A percentile compares a stretch with the other conserved stretches of the same genome.
These are phyloP conservation scores for Seminavis robusta DNA, from an alignment of 108 stramenopile genomes.

Conservation along the genomic window DNA sequence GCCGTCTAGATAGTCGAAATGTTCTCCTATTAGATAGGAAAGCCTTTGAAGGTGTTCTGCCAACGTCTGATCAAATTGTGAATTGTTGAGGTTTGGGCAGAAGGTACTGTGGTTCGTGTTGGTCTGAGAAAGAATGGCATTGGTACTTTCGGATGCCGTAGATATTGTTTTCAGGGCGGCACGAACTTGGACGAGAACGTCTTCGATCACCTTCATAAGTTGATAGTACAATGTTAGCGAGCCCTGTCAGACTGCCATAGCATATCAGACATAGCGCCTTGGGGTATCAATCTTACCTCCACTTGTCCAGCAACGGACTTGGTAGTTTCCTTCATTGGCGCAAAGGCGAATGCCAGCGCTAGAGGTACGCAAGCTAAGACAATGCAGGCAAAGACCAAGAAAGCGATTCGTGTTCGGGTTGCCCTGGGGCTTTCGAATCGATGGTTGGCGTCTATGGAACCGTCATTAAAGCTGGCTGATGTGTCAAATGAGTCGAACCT, in stretches of 20 bases:
- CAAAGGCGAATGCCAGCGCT: constrained; percentile 20
- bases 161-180: too few relatives aligned
- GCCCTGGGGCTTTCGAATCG: constrained; percentile 11
- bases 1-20: neutral
- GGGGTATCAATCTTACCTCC: neutral
- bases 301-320: constrained; percentile 4
- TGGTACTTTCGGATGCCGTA: neutral
- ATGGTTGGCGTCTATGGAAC: neutral
- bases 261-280: neutral
- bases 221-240: neutral
- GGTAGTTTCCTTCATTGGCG: constrained; percentile 18
- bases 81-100: neutral
- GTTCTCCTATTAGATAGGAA: neutral
- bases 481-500: too few relatives aligned
- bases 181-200: too few relatives aligned
- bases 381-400: constrained; percentile 23
- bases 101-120: neutral
- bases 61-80: neutral
- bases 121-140: neutral
- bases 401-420: constrained; percentile 23
- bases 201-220: neutral
- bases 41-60: neutral
- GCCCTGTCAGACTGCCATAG: neutral
- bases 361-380: constrained; percentile 26
- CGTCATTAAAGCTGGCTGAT: too few relatives aligned